Conservation (phyloP, 2,329 filamentous ascomycete species). For the Neofusicoccum umdonicola region DNA sequence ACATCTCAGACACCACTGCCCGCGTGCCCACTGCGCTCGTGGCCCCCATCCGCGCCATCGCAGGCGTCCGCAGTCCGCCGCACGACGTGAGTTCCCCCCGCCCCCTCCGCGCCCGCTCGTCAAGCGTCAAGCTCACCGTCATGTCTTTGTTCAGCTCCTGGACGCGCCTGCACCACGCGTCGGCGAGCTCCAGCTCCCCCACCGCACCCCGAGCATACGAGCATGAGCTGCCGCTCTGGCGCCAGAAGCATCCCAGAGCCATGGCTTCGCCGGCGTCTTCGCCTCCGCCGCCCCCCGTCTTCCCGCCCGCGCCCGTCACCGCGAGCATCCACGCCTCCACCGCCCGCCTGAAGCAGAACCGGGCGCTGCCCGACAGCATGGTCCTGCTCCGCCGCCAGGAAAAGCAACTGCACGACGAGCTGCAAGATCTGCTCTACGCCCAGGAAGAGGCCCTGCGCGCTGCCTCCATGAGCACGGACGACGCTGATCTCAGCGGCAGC, state of each 20-base stretch:
- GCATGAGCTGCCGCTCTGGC: slow-evolving; percentile 16
- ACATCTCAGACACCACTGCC: not conserved
- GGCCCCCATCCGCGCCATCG: not conserved
- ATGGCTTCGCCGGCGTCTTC: not conserved
- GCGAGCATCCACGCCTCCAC: slow-evolving; percentile 20
- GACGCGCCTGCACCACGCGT: slow-evolving; percentile 1
- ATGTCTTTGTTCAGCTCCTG: slow-evolving; percentile 3
- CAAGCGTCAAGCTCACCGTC: not conserved
- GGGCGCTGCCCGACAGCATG: slow-evolving; percentile 38
- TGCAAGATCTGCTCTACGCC: slow-evolving; percentile 60
- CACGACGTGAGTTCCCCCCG: too few species aligned
- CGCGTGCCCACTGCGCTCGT: not conserved
- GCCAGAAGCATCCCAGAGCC: not conserved
- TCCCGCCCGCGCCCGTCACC: slow-evolving; percentile 20
- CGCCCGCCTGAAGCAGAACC: slow-evolving; percentile 14
- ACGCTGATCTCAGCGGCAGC: slow-evolving; percentile 48
- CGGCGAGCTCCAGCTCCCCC: not conserved
- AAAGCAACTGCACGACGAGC: slow-evolving; percentile 54
- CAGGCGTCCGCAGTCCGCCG: too few species aligned
- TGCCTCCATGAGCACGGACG: slow-evolving; percentile 44
- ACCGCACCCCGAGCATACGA: not conserved
- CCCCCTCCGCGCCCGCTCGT: not conserved
- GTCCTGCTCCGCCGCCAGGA: slow-evolving; percentile 53
- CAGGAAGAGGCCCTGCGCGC: slow-evolving; percentile 58
- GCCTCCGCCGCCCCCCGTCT: slow-evolving; percentile 12